These are phyloP conservation scores for Trichoderma sp. DNA, from an alignment of 2,329 filamentous ascomycete species.

Conservation along the genomic window DNA sequence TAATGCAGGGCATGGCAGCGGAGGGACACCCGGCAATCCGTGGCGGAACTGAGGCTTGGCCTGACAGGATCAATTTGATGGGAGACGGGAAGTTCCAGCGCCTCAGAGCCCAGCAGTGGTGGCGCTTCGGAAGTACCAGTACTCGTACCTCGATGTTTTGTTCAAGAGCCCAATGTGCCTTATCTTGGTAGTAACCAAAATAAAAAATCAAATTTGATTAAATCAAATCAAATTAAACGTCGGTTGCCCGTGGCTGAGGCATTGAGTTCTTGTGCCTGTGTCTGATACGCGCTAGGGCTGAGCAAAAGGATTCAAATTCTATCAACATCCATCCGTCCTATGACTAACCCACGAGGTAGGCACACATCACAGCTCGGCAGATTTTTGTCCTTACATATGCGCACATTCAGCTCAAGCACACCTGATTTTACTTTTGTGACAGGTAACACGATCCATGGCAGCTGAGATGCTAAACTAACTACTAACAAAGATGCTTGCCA, in stretches of 20 bases:
- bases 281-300: neutral
- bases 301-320: neutral
- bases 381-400: neutral
- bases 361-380: neutral
- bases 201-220: no score
- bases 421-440: neutral
- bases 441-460: neutral
- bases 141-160: neutral
- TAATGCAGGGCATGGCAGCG: no score
- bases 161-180: neutral
- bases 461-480: neutral
- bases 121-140: neutral
- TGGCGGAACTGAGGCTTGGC: neutral
- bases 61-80: neutral
- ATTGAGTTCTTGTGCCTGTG: neutral
- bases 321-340: neutral
- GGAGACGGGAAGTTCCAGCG: neutral
- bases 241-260: neutral
- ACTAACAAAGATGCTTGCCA: neutral
- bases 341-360: neutral
- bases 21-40: no score
- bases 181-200: neutral
- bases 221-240: neutral
- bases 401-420: neutral
- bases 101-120: neutral